Base-by-base conservation (phyloP, 306 rosid genomes). In the Vigna reflexopilosa region DNA sequence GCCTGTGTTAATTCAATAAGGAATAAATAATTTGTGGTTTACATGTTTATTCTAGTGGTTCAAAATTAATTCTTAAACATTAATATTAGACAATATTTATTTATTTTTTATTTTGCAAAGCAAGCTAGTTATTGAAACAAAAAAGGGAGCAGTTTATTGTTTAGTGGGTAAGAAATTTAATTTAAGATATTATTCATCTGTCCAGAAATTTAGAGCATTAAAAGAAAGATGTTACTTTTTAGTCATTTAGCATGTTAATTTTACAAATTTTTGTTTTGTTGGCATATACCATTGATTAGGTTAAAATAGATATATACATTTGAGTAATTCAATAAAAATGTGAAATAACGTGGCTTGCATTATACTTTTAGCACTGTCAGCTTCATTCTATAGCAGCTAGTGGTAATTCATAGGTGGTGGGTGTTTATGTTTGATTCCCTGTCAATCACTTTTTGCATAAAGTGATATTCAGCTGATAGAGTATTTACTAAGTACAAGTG, bases 261-360 rank as follows among this genome's bases (percentile, higher is more conserved):
- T 80, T 26, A 50, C 16, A 22, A 12, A 19, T 38, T 44, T 42
- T n/a, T 42, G 42, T 48, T 71, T 51, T 64, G 9, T 72, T 42
- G 14, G 24, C 26, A 63, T 58, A 67, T n/a, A 7, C 62, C 22
- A 38, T 63, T 52, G 19, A 54, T 64, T 54, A 42, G 61, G 30
- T 50, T 45, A 2, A 52, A 45, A 14, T 8, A 72, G 17, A 19
- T 61, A 17, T 17, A 42, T 61, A 28, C 11, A 3, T 56, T 65
- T 73, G 69, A 42, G 57, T 55, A 40, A 52, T 80, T 80, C 20
- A 14, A 26, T 76, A 49, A 57, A 30, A 78, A 5, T 69, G 47
- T 47, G 68, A 56, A 44, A 26, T 61, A 32, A 57, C 13, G 36
- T 58, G 70, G 40, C 66, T 36, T 49, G 30, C 64, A 48, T 36